Conservation (phyloP, 2,329 filamentous ascomycete species). For the Pseudogymnoascus sp. region DNA sequence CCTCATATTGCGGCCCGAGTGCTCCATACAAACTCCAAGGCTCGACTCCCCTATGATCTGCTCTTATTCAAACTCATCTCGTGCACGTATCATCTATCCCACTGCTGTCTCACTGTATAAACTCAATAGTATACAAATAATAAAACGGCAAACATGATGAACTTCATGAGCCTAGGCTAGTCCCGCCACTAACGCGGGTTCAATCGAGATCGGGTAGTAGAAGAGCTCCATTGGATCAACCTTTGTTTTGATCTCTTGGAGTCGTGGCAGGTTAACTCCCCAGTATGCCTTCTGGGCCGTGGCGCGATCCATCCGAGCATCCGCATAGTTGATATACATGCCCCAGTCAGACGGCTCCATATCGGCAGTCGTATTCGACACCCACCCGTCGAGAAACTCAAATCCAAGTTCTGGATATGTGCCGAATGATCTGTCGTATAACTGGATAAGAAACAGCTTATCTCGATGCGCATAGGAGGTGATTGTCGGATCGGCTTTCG, state of each 20-base stretch:
- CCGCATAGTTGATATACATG: not conserved
- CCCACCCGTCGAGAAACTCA: not conserved
- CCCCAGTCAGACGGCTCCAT: not conserved
- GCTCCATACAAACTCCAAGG: not conserved
- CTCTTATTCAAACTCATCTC: not conserved
- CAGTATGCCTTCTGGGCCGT: not conserved
- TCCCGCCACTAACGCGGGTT: not conserved
- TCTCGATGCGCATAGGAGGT: conserved; percentile 57
- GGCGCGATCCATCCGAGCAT: not conserved
- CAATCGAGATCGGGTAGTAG: not conserved
- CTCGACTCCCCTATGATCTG: not conserved
- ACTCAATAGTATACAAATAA: not conserved
- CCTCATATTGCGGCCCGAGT: not conserved
- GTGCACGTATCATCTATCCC: not conserved
- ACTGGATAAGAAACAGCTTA: conserved; percentile 55
- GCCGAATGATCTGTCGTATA: conserved; percentile 45
- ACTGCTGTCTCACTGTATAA: not conserved
- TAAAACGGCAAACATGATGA: not conserved
- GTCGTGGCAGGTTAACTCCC: not conserved
- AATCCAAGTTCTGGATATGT: conserved; percentile 9
- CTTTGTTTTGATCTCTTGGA: not conserved
- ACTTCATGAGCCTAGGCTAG: not conserved
- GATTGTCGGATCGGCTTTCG: conserved; percentile 34
- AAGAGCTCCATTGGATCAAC: not conserved
- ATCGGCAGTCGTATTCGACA: not conserved